Evolutionary conservation across 2,329 filamentous ascomycete species (phyloP), one percentile per base, ranked within the genome.

Genomic region (Xylariaceae sp.): DNA sequence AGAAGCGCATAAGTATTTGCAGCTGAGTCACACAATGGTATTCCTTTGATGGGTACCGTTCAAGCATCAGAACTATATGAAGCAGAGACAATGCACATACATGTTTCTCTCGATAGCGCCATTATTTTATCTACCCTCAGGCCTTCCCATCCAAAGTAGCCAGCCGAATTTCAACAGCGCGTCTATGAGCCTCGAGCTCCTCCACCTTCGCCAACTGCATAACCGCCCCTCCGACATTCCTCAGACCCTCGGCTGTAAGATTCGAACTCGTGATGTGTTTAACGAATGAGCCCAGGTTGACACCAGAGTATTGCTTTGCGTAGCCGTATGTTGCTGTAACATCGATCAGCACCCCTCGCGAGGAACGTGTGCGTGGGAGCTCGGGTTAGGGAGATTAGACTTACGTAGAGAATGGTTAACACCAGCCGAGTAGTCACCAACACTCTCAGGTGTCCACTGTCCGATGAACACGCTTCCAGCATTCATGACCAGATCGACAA

Each of bases 201-300:
- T 99, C 94, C 2, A 97, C 92, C 66, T 89, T 89, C 19, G 94
- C 94, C 44, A 99, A 78, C 71, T 93, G 88, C 90, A 97, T 97
- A 47, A 99, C 94, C 5, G 94, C 91, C 48, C 78, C 76, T 33
- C 93, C 90, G 2, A 99, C 88, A 64, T 95, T 94, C 62, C 81
- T 81, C 56, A 99, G 76, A 18, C 94, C 94, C 64, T 96, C 82
- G 16, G 86, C 83, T 1, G 90, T 96, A 56, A 99, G 79, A 70
- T 96, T 89, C 0, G 91, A 90, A 74, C 89, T 94, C 36, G 94
- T 99, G 66, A 99, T 97, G 77, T 97, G 91, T 77, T 99, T 99
- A 70, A 96, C 82, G 73, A 97, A 99, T 2, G 93, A 97, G 31
- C 84, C 90, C 6, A 99, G 82, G 71, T 96, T 99, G 66, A 99